Percentiles rank a stretch among this genome's conserved stretches.
phyloP scores from a whole-genome alignment of 2,329 filamentous ascomycete genomes.

The Neonectria punicea region DNA sequence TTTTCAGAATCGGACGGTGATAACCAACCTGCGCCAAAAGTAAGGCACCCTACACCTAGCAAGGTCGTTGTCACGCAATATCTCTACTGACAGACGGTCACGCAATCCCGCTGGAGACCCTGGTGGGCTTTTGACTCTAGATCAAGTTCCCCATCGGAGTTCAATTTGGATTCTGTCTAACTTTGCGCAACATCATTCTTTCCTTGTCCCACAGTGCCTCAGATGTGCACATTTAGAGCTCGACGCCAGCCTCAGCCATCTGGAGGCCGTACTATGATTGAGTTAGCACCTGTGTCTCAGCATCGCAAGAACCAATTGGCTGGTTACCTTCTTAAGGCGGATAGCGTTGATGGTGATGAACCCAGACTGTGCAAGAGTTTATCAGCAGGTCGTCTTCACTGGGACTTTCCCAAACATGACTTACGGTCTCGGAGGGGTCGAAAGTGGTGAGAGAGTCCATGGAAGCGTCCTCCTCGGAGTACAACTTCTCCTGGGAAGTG shows the following conservation, averaged over 20 bases:
- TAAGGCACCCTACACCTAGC: too few relatives aligned
- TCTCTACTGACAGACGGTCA: not conserved
- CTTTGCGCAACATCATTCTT: not conserved
- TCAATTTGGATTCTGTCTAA: not conserved
- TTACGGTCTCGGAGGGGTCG: conserved; percentile 15
- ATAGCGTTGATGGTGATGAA: conserved; percentile 15
- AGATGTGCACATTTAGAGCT: not conserved
- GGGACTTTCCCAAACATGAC: not conserved
- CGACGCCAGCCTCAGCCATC: conserved; percentile 7
- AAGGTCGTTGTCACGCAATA: too few relatives aligned
- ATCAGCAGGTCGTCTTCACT: not conserved
- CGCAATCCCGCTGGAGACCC: not conserved
- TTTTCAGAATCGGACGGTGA: too few relatives aligned
- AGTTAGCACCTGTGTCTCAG: not conserved
- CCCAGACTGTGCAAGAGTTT: not conserved
- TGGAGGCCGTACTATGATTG: not conserved
- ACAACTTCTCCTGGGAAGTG: conserved; percentile 8
- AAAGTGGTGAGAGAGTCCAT: conserved; percentile 14
- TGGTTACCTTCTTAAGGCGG: conserved; percentile 15
- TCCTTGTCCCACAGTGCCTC: not conserved
- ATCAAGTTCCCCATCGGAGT: not conserved
- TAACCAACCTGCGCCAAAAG: too few relatives aligned
- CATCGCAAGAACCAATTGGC: not conserved
- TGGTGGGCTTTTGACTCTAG: not conserved
- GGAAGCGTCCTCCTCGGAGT: conserved; percentile 18